Percentiles rank a stretch among this genome's conserved stretches.
Conservation (phyloP, 345 rosid species). For the Tarenaya hassleriana region DNA sequence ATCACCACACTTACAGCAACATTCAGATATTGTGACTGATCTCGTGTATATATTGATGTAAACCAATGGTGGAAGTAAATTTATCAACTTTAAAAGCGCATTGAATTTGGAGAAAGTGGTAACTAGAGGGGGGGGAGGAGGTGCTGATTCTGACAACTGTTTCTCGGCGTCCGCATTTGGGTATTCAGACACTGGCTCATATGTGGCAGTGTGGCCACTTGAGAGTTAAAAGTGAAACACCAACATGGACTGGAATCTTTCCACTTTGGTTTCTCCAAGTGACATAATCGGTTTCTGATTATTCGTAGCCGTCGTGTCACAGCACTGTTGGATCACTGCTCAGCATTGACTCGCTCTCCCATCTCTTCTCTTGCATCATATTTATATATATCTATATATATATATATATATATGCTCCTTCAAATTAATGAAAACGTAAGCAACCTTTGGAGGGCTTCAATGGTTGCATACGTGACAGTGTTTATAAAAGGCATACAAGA, state of each 20-base stretch:
- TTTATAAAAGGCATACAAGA: conserved; percentile 18
- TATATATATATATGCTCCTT: background rate
- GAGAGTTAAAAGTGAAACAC: background rate
- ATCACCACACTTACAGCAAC: too few relatives aligned
- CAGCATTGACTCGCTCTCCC: conserved; percentile 39
- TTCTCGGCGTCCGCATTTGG: conserved; percentile 45
- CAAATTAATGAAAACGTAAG: conserved; percentile 22
- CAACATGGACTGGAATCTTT: too few relatives aligned
- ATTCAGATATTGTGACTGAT: too few relatives aligned
- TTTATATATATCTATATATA: background rate
- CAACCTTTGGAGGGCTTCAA: conserved; percentile 35
- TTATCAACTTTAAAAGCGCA: too few relatives aligned
- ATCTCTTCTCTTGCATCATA: conserved; percentile 29
- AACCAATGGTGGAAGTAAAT: too few relatives aligned
- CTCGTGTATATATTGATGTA: too few relatives aligned
- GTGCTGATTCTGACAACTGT: conserved; percentile 9
- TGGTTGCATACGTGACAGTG: conserved; percentile 20
- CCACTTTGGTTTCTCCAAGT: too few relatives aligned
- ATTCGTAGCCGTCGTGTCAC: conserved; percentile 19
- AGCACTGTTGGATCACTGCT: conserved; percentile 39
- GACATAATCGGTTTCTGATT: too few relatives aligned
- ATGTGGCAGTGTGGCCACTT: conserved; percentile 70
- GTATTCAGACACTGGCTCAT: conserved; percentile 63
- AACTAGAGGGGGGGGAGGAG: conserved; percentile 33
- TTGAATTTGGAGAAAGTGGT: too few relatives aligned